Conservation (phyloP, 164 flowering plant species). For the Vitis amurensis region DNA sequence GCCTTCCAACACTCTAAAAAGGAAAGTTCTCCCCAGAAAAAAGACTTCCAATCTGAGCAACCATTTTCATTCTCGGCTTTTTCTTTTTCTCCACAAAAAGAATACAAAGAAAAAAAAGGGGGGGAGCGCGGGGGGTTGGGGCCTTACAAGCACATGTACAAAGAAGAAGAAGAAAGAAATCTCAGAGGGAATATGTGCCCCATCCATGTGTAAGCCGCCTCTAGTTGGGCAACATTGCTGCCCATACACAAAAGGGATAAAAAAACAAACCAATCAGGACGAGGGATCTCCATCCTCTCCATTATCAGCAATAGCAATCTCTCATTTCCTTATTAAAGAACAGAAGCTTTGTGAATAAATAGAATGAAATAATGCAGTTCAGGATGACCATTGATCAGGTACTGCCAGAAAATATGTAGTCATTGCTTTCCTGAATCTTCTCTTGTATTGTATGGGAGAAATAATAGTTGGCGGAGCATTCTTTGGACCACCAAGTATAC, state of each 20-base stretch:
- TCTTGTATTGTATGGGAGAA: constrained; percentile 84
- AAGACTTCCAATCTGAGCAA: too few species aligned
- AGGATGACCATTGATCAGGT: constrained; percentile 75
- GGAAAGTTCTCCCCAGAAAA: too few species aligned
- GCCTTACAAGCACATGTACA: not conserved
- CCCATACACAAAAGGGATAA: not conserved
- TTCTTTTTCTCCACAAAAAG: not conserved
- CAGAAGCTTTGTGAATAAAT: not conserved
- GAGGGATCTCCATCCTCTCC: not conserved
- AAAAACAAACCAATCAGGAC: not conserved
- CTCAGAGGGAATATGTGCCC: too few species aligned
- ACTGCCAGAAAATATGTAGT: constrained; percentile 74
- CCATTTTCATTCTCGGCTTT: too few species aligned
- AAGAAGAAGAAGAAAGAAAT: too few species aligned
- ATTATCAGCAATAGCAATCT: not conserved
- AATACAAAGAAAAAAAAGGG: not conserved
- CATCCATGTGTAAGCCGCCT: too few species aligned
- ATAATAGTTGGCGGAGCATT: constrained; percentile 77
- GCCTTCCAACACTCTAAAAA: too few species aligned
- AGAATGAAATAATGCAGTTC: constrained; percentile 16
- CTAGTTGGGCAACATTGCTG: too few species aligned
- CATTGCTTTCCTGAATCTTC: constrained; percentile 88
- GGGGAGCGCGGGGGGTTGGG: too few species aligned
- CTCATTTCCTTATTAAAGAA: constrained; percentile 6
- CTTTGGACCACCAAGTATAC: constrained; percentile 77